Evolutionary conservation across 345 rosid genomes (phyloP).

Genomic region (Pelargonium nanum): DNA sequence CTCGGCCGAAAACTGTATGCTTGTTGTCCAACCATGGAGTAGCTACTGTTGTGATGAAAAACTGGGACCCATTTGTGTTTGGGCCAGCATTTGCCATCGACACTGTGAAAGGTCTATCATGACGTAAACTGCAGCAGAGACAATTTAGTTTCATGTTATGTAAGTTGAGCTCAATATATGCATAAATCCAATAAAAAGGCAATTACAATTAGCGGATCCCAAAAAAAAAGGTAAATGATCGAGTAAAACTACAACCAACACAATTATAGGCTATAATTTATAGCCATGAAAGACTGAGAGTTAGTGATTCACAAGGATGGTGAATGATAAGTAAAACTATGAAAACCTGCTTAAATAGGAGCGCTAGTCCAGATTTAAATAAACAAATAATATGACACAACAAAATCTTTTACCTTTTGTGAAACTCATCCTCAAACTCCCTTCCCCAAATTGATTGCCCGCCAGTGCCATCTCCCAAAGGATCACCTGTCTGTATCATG

Average conservation of each 20-base stretch:
- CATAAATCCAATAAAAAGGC: no score
- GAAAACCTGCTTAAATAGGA: background rate
- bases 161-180: background rate
- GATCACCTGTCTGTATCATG: constrained; percentile 98
- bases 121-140: constrained; percentile 58
- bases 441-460: constrained; percentile 99
- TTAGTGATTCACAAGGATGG: background rate
- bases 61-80: constrained; percentile 87
- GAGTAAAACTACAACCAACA: no score
- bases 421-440: constrained; percentile 97
- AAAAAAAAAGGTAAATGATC: no score
- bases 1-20: constrained; percentile 94
- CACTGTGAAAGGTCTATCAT: constrained; percentile 86
- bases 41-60: constrained; percentile 92
- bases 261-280: no score
- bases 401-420: constrained; percentile 57
- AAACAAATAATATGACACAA: background rate
- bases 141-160: background rate
- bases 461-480: constrained; percentile 98
- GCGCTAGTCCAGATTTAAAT: background rate
- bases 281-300: background rate
- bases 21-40: constrained; percentile 98
- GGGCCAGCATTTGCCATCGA: constrained; percentile 96
- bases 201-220: no score
- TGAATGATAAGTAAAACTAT: background rate